Evolutionary conservation across 441 rosid genomes (phyloP).

Genomic region (Viola pubescens): DNA sequence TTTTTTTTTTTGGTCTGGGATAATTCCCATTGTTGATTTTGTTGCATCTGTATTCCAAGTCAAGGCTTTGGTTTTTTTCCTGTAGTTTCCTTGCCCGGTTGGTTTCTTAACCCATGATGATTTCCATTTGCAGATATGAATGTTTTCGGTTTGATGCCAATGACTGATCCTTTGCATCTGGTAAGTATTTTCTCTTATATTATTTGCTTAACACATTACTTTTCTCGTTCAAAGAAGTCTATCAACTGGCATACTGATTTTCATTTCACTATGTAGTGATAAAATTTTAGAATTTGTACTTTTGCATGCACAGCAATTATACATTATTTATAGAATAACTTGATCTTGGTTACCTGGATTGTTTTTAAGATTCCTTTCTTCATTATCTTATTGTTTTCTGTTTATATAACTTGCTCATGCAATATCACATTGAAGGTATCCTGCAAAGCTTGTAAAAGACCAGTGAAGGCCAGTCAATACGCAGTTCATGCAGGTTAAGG

Average conservation of each 20-base stretch:
- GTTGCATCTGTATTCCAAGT: background rate
- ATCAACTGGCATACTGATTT: background rate
- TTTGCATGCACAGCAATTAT: background rate
- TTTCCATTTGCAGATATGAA: slow-evolving; percentile 49
- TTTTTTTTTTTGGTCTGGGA: background rate
- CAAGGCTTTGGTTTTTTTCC: slow-evolving; percentile 1
- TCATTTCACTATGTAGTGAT: background rate
- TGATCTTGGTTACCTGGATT: background rate
- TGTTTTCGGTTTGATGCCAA: slow-evolving; percentile 58
- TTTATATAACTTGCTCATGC: background rate
- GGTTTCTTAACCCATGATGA: slow-evolving; percentile 1
- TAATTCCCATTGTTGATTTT: background rate
- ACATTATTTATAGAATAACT: no score
- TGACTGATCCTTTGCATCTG: slow-evolving; percentile 52
- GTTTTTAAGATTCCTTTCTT: background rate
- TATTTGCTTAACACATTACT: background rate
- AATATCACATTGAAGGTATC: slow-evolving; percentile 41
- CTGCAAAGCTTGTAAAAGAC: slow-evolving; percentile 66
- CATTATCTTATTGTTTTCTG: slow-evolving; percentile 13
- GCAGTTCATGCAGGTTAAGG: slow-evolving; percentile 55
- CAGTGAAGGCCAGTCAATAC: slow-evolving; percentile 56
- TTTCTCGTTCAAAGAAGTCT: no score
- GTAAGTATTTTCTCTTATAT: slow-evolving; percentile 28
- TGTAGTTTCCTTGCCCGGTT: slow-evolving; percentile 7
- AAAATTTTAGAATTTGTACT: background rate